Base-by-base conservation (phyloP, 768 basidiomycete genomes). In the Cyclocybe aegerita region DNA sequence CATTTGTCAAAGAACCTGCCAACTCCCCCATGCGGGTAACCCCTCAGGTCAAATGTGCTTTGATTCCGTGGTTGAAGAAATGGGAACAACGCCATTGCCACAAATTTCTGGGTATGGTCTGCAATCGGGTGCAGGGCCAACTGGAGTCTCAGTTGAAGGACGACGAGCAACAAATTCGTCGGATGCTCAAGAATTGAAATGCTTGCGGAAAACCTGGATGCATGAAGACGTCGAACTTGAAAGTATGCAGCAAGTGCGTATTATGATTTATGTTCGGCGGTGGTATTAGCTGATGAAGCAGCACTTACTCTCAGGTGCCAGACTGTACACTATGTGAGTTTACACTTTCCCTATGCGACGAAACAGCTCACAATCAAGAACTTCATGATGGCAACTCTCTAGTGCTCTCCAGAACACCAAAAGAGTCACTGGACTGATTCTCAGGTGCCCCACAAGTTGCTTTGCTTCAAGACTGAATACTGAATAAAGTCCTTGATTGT, bases 361-460 rank as follows among this genome's bases (percentile, higher is more conserved):
- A 23, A 23, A 23, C 23, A 23, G 23, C 23, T 23, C 23, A 23
- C 5, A 1, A 23, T 9, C n/a, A 6, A 9, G 7, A 39, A 3
- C 7, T 16, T 17, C 49, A 5, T 23, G 48, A 40, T 37, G 31
- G 14, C 15, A 37, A 17, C 31, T 32, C 8, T 16, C 9, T 14
- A 65, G 64, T 64, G 66, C 55, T 59, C 44, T 14, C 50, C 56
- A 11, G 65, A 63, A 39, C 65, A 67, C 42, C 65, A 67, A 42
- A 60, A 59, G 29, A 48, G 53, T 34, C 64, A 67, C 37, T 65
- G 63, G 64, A 44, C 14, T 1, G 38, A 43, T 17, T 10, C 30
- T 14, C 36, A 47, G 36, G 45, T 43, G 36, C 56, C 60, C 38
- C 65, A 64, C 29, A 62, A 61, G 38, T 46, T 40, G 8, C 36